These are phyloP conservation scores for Ascodesmis nigricans DNA, from an alignment of 495 filamentous ascomycete genomes.

Conservation along the genomic window DNA sequence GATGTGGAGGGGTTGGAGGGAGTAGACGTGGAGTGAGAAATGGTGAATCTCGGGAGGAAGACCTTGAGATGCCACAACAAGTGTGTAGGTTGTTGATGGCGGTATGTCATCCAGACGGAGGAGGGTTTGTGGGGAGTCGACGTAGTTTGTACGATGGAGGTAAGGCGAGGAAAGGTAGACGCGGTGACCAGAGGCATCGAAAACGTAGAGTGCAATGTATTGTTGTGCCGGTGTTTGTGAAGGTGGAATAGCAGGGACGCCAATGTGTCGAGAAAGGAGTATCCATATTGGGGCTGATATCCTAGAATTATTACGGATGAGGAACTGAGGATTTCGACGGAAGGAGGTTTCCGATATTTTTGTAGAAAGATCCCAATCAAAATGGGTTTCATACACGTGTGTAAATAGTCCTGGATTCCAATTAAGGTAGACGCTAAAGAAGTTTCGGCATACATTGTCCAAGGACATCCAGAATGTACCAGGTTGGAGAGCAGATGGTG, in stretches of 20 bases:
- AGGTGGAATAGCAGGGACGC: conserved; percentile 4
- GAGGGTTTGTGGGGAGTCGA: conserved; percentile 82
- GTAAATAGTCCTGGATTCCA: conserved; percentile 83
- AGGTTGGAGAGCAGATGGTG: conserved; percentile 22
- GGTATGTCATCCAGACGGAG: conserved; percentile 44
- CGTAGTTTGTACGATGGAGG: conserved; percentile 52
- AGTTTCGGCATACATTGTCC: conserved; percentile 65
- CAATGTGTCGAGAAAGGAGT: conserved; percentile 66
- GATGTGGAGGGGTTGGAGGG: conserved; percentile 35
- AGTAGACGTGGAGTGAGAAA: conserved; percentile 72
- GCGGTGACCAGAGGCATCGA: conserved; percentile 38
- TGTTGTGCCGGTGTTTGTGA: conserved; percentile 5
- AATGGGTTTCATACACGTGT: conserved; percentile 68
- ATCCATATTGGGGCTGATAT: conserved; percentile 50
- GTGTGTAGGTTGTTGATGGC: conserved; percentile 40
- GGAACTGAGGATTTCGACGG: conserved; percentile 63
- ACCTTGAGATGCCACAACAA: conserved; percentile 57
- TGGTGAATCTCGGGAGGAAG: conserved; percentile 44
- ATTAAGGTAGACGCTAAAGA: conserved; percentile 87
- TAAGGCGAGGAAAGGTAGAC: conserved; percentile 49
- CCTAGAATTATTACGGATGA: conserved; percentile 30
- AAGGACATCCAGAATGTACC: conserved; percentile 85
- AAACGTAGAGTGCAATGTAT: conserved; percentile 74
- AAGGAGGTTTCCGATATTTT: conserved; percentile 40
- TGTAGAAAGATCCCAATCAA: conserved; percentile 57